Evolutionary conservation across 1,139 yeast genomes (phyloP).

Genomic region (Yamadazyma trypodendri): DNA sequence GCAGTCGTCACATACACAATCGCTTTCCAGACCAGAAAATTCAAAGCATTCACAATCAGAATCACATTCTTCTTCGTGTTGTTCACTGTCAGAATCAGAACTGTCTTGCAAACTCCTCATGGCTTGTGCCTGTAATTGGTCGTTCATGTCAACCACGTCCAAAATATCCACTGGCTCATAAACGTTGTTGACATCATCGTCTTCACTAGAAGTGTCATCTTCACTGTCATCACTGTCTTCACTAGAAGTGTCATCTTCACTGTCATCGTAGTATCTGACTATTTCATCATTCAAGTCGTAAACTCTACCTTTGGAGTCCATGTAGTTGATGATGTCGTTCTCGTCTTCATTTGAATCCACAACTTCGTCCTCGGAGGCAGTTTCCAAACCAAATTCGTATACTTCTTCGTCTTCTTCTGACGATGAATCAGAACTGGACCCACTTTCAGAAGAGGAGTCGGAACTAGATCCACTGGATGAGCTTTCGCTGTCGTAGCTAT

Average conservation of each 20-base stretch:
- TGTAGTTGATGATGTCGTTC: constrained; percentile 31
- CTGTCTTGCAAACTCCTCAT: constrained; percentile 12
- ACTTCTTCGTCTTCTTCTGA: constrained; percentile 15
- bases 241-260: no score
- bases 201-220: constrained; percentile 11
- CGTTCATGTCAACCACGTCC: constrained; percentile 35
- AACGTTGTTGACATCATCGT: constrained; percentile 6
- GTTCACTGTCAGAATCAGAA: constrained; percentile 13
- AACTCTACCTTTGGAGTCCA: constrained; percentile 37
- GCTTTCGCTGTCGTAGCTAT: constrained; percentile 1
- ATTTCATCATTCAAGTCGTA: constrained; percentile 42
- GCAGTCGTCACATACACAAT: not conserved
- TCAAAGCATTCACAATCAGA: constrained; percentile 12
- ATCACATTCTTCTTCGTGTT: constrained; percentile 10
- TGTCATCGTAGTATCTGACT: constrained; percentile 35
- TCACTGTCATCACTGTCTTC: constrained; percentile 14
- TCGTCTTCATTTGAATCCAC: constrained; percentile 41
- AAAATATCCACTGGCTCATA: constrained; percentile 32
- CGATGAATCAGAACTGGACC: constrained; percentile 6
- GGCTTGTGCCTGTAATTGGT: constrained; percentile 36
- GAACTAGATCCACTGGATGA: no score
- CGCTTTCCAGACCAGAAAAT: constrained; percentile 12
- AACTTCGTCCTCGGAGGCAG: constrained; percentile 15
- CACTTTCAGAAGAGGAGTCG: constrained; percentile 3
- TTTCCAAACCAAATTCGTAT: constrained; percentile 18